These are phyloP conservation scores for Debaryomyces singareniensis DNA, from an alignment of 1,139 yeast species.

Conservation along the genomic window DNA sequence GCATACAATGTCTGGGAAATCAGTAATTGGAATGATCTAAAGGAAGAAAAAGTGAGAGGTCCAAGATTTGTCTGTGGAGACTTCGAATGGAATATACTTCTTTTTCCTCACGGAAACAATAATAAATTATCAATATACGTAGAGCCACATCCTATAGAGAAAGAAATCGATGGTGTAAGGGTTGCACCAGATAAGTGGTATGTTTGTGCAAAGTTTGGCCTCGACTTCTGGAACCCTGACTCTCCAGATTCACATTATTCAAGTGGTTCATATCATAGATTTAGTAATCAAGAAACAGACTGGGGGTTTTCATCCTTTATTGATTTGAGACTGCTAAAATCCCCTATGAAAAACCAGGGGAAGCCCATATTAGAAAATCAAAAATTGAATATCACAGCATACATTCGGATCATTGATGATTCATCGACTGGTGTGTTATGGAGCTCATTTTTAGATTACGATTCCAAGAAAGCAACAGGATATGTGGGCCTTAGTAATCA, in stretches of 20 bases:
- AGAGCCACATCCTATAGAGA: slow-evolving; percentile 49
- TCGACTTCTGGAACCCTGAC: slow-evolving; percentile 78
- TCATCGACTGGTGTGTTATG: slow-evolving; percentile 87
- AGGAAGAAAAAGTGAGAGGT: slow-evolving; percentile 45
- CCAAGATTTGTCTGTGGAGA: slow-evolving; percentile 59
- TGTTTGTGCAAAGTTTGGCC: slow-evolving; percentile 85
- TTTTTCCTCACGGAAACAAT: slow-evolving; percentile 72
- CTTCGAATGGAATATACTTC: slow-evolving; percentile 63
- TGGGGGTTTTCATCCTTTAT: slow-evolving; percentile 92
- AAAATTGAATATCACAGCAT: slow-evolving; percentile 66
- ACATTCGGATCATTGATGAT: slow-evolving; percentile 73
- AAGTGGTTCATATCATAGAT: slow-evolving; percentile 77
- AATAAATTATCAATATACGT: slow-evolving; percentile 53
- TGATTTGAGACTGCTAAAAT: slow-evolving; percentile 46
- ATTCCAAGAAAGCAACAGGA: slow-evolving; percentile 83
- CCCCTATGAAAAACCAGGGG: slow-evolving; percentile 5
- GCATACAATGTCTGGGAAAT: slow-evolving; percentile 69
- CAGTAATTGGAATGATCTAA: slow-evolving; percentile 52
- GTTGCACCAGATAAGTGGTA: slow-evolving; percentile 48
- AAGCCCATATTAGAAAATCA: slow-evolving; percentile 46
- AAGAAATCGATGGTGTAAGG: slow-evolving; percentile 17
- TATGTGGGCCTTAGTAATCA: slow-evolving; percentile 91
- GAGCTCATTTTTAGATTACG: slow-evolving; percentile 81
- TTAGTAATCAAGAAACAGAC: slow-evolving; percentile 69
- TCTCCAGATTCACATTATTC: slow-evolving; percentile 55